Evolutionary conservation across 306 rosid genomes (phyloP).

Genomic region (Ochetophila trinervis): DNA sequence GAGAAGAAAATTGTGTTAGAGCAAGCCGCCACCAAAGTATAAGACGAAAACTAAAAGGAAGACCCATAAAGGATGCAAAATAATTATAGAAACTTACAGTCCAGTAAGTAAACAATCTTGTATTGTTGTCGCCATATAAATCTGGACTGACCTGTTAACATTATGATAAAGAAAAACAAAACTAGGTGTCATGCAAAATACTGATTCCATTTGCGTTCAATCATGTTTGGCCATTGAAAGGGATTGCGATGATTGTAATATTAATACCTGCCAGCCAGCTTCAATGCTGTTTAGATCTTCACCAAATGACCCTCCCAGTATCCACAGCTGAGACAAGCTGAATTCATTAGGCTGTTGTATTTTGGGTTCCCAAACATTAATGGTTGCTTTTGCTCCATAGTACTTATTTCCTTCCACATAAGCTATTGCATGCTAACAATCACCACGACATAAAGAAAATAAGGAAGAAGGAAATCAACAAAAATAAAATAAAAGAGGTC

Average conservation of each 20-base stretch:
- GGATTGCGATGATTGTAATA: not conserved
- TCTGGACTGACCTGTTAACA: slow-evolving; percentile 85
- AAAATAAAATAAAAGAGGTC: not conserved
- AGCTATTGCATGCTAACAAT: slow-evolving; percentile 87
- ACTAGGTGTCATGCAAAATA: not conserved
- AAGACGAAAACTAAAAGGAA: not conserved
- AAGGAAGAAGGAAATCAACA: not conserved
- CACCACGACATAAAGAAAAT: slow-evolving; percentile 6
- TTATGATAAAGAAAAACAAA: slow-evolving; percentile 10
- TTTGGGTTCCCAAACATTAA: slow-evolving; percentile 97
- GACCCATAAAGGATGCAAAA: not conserved
- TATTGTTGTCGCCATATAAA: slow-evolving; percentile 92
- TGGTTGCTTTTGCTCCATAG: slow-evolving; percentile 95
- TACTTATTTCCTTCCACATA: slow-evolving; percentile 94
- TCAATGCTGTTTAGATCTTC: slow-evolving; percentile 98
- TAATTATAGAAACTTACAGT: slow-evolving; percentile 49
- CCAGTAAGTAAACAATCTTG: slow-evolving; percentile 97
- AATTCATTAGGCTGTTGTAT: slow-evolving; percentile 93
- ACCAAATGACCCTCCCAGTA: slow-evolving; percentile 94
- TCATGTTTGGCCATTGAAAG: slow-evolving; percentile 6
- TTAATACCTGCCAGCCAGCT: slow-evolving; percentile 98
- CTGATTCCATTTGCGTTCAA: not conserved
- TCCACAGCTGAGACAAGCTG: slow-evolving; percentile 97
- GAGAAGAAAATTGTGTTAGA: slow-evolving; percentile 1
- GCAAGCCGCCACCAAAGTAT: not conserved